Evolutionary conservation across 352 stramenopile species (phyloP).

Genomic region (Phytopythium litorale): DNA sequence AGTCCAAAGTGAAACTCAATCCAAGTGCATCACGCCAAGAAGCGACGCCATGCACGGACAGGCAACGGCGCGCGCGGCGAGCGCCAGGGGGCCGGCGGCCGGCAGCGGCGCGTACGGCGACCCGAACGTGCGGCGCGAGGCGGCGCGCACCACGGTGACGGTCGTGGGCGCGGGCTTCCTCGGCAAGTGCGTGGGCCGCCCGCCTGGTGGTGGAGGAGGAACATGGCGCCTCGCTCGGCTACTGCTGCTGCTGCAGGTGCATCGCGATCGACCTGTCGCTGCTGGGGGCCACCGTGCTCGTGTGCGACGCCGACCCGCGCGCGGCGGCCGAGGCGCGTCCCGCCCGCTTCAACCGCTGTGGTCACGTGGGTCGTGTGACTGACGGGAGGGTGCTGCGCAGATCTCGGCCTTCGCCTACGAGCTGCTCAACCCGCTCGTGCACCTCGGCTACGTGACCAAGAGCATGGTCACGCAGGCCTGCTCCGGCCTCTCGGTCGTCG

Average conservation of each 20-base stretch:
- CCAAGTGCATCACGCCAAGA: no score
- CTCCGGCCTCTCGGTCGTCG: constrained; percentile 40
- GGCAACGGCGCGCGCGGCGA: constrained; percentile 3
- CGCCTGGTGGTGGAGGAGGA: not conserved
- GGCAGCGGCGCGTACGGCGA: constrained; percentile 21
- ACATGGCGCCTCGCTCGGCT: no score
- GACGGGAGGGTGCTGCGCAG: constrained; percentile 11
- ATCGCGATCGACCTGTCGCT: constrained; percentile 70
- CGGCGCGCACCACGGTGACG: constrained; percentile 27
- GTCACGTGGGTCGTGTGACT: not conserved
- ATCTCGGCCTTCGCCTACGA: constrained; percentile 57
- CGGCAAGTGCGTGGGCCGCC: constrained; percentile 26
- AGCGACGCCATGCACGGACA: not conserved
- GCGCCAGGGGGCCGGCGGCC: constrained; percentile 1
- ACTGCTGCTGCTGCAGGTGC: constrained; percentile 19
- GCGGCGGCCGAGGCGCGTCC: constrained; percentile 24
- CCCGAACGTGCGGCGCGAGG: constrained; percentile 9
- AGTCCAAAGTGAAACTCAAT: no score
- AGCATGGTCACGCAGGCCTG: constrained; percentile 64
- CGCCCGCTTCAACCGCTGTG: not conserved
- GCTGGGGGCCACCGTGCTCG: constrained; percentile 45
- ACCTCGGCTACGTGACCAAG: constrained; percentile 76
- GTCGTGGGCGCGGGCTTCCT: constrained; percentile 66
- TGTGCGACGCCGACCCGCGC: constrained; percentile 57
- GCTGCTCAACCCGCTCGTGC: constrained; percentile 61